Percentiles rank a stretch among this genome's conserved stretches.
Evolutionary conservation across 2,329 filamentous ascomycete genomes (phyloP).

Genomic region (Pseudogymnoascus destructans): DNA sequence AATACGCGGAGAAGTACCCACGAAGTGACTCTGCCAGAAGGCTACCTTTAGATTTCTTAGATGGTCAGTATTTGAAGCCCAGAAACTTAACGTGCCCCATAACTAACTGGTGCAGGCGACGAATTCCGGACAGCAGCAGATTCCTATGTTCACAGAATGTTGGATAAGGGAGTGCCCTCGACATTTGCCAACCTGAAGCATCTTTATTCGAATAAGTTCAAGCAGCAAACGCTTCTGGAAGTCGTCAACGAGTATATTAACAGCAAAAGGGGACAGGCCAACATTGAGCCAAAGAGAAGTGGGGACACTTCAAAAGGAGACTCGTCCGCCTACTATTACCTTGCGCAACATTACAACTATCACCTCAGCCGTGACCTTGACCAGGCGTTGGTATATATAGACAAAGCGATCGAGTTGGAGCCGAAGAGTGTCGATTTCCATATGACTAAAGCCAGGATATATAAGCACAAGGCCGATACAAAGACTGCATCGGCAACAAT

Average conservation of each 20-base stretch:
- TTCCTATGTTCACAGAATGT: constrained; percentile 67
- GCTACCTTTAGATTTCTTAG: constrained; percentile 78
- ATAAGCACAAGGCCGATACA: constrained; percentile 75
- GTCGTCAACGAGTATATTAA: constrained; percentile 69
- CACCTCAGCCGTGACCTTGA: constrained; percentile 68
- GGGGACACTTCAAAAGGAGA: constrained; percentile 50
- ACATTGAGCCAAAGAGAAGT: constrained; percentile 29
- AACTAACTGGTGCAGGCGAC: constrained; percentile 40
- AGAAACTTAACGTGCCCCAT: constrained; percentile 10
- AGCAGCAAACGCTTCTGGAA: constrained; percentile 62
- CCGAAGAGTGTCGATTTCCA: constrained; percentile 79
- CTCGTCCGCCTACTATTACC: constrained; percentile 76
- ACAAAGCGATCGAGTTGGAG: constrained; percentile 68
- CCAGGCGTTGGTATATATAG: constrained; percentile 71
- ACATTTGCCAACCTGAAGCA: constrained; percentile 96
- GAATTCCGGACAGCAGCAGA: constrained; percentile 69
- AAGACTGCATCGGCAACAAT: constrained; percentile 73
- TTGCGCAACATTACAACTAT: constrained; percentile 96
- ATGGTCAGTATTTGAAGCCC: constrained; percentile 37
- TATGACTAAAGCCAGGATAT: constrained; percentile 90
- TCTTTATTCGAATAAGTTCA: constrained; percentile 65
- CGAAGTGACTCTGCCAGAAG: constrained; percentile 75
- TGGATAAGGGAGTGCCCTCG: constrained; percentile 86
- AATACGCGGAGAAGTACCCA: constrained; percentile 68
- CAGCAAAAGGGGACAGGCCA: constrained; percentile 35